These are phyloP conservation scores for Nemania sp. DNA, from an alignment of 2,329 filamentous ascomycete genomes.

Conservation along the genomic window DNA sequence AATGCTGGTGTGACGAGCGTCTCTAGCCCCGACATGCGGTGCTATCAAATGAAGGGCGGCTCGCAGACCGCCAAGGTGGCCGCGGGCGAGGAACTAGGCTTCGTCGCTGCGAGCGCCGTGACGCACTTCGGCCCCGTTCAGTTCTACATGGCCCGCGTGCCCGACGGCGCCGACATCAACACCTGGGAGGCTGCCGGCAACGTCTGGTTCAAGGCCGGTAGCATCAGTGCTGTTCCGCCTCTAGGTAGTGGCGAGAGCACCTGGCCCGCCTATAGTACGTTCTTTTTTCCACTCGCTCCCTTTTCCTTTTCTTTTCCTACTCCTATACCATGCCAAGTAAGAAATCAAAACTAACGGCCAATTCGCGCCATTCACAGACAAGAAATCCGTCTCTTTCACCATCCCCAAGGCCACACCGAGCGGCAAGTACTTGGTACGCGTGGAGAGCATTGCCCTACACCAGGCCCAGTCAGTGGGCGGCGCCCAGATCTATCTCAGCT, in stretches of 20 bases:
- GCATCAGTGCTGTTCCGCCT: conserved; percentile 45
- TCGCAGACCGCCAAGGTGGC: conserved; percentile 43
- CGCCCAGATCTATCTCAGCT: conserved; percentile 56
- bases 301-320: background rate
- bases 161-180: conserved; percentile 49
- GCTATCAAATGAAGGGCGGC: conserved; percentile 47
- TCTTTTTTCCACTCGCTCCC: background rate
- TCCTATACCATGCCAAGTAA: background rate
- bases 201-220: conserved; percentile 52
- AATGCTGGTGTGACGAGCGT: conserved; percentile 52
- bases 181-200: conserved; percentile 51
- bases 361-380: conserved; percentile 38
- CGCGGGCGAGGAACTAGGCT: conserved; percentile 49
- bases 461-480: conserved; percentile 52
- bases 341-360: background rate
- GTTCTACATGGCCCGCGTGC: conserved; percentile 52
- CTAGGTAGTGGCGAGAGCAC: conserved; percentile 43
- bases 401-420: conserved; percentile 51
- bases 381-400: conserved; percentile 49
- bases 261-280: conserved; percentile 47
- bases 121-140: conserved; percentile 51
- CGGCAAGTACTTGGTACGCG: conserved; percentile 54
- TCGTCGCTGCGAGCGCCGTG: conserved; percentile 46
- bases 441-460: conserved; percentile 57
- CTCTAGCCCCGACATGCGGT: conserved; percentile 50